Evolutionary conservation across 2,329 filamentous ascomycete genomes (phyloP).

Genomic region (Scortechinia acanthostroma): DNA sequence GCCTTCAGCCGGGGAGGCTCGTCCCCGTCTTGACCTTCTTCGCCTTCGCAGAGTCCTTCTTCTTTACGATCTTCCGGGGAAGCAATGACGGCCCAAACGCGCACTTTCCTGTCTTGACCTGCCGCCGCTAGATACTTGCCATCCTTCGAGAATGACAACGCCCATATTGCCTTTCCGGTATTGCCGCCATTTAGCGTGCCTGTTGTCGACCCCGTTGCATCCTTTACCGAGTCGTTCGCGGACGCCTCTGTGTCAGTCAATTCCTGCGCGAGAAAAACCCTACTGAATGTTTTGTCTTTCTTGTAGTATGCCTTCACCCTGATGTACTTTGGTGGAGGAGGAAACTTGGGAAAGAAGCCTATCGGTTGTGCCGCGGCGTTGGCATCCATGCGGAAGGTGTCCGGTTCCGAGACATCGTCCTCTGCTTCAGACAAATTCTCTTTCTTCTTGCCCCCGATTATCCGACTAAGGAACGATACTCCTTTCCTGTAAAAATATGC

Average conservation of each 20-base stretch:
- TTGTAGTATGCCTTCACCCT: conserved; percentile 55
- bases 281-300: conserved; percentile 52
- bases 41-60: conserved; percentile 41
- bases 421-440: conserved; percentile 22
- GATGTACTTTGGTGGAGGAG: conserved; percentile 58
- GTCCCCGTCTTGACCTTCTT: conserved; percentile 36
- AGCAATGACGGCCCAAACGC: conserved; percentile 59
- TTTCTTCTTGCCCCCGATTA: conserved; percentile 54
- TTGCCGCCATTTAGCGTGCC: conserved; percentile 10
- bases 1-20: conserved; percentile 43
- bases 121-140: conserved; percentile 60
- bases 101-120: conserved; percentile 55
- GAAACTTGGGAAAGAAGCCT: conserved; percentile 52
- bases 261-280: conserved; percentile 59
- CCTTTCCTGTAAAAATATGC: conserved; percentile 58
- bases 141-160: conserved; percentile 61
- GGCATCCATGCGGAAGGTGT: conserved; percentile 52
- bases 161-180: conserved; percentile 47
- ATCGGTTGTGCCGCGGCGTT: conserved; percentile 54
- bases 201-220: background rate
- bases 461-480: conserved; percentile 61
- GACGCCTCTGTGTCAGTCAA: conserved; percentile 25
- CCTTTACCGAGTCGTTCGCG: conserved; percentile 7
- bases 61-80: conserved; percentile 45
- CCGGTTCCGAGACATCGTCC: conserved; percentile 20